These are phyloP conservation scores for Crithidia expoeki DNA, from an alignment of 208 protist species.

Conservation along the genomic window DNA sequence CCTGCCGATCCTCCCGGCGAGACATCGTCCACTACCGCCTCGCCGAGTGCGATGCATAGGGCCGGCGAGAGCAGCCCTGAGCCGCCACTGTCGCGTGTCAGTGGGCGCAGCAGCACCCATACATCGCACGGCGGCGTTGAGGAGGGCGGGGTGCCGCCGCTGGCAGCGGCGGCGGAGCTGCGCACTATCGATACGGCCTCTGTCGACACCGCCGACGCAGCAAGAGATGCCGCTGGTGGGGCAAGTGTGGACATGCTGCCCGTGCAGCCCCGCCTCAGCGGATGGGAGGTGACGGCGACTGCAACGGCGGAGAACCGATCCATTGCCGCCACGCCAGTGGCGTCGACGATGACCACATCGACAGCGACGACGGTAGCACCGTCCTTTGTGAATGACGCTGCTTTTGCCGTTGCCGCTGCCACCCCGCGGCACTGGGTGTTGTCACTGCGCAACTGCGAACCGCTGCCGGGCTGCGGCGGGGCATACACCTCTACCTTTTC, in stretches of 20 bases:
- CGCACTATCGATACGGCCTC: constrained; percentile 3
- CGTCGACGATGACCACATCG: neutral
- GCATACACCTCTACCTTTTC: constrained; percentile 72
- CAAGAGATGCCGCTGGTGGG: neutral
- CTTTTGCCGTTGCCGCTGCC: neutral
- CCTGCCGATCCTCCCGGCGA: neutral
- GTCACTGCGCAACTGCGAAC: constrained; percentile 65
- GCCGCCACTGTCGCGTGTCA: neutral
- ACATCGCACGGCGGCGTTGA: neutral
- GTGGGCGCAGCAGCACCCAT: constrained; percentile 11
- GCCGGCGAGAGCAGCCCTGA: neutral
- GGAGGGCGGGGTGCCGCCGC: neutral
- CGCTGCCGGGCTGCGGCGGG: constrained; percentile 46
- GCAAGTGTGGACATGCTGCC: neutral
- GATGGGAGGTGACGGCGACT: neutral
- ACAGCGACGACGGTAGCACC: neutral
- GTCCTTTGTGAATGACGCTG: neutral
- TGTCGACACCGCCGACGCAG: neutral
- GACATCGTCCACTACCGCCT: neutral
- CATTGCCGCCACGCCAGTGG: neutral
- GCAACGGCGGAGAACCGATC: neutral
- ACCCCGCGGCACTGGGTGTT: constrained; percentile 42
- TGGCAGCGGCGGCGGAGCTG: neutral
- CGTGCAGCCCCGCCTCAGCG: neutral
- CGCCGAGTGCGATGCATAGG: neutral